phyloP scores from a whole-genome alignment of 2,329 filamentous ascomycete species.

The Plectosphaerella sp. region DNA sequence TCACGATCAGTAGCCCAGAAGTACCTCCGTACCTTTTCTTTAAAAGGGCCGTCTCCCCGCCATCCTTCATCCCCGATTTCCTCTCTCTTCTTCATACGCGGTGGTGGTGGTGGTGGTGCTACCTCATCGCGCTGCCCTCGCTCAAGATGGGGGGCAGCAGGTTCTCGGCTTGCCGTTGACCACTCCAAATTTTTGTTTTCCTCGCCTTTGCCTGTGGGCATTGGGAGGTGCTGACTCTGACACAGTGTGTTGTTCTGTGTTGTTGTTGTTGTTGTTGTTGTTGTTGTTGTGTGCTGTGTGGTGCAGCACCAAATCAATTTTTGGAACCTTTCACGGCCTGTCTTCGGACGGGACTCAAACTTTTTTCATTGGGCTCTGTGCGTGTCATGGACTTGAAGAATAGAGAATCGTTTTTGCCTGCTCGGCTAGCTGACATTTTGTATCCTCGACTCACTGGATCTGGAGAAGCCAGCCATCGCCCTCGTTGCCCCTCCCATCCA shows the following conservation, averaged over 20 bases:
- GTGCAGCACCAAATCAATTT: background rate
- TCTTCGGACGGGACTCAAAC: background rate
- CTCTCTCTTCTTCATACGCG: background rate
- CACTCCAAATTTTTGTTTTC: background rate
- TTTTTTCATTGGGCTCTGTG: background rate
- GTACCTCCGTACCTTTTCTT: background rate
- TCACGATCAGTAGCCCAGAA: background rate
- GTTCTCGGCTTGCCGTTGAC: no score
- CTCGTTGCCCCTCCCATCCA: slow-evolving; percentile 33
- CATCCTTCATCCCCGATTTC: background rate
- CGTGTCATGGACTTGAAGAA: background rate
- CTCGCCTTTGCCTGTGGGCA: background rate
- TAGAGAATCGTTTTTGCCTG: background rate
- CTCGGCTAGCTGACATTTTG: background rate
- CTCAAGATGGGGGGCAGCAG: no score
- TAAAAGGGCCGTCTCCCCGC: background rate
- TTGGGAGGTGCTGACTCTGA: background rate
- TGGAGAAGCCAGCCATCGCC: slow-evolving; percentile 34
- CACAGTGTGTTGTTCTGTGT: background rate
- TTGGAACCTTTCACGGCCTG: background rate
- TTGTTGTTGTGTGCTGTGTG: background rate
- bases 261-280: background rate
- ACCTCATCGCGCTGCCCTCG: no score
- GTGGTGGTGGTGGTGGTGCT: no score
- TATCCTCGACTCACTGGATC: slow-evolving; percentile 7